These are phyloP conservation scores for Suillus plorans DNA, from an alignment of 768 basidiomycete genomes.

Conservation along the genomic window DNA sequence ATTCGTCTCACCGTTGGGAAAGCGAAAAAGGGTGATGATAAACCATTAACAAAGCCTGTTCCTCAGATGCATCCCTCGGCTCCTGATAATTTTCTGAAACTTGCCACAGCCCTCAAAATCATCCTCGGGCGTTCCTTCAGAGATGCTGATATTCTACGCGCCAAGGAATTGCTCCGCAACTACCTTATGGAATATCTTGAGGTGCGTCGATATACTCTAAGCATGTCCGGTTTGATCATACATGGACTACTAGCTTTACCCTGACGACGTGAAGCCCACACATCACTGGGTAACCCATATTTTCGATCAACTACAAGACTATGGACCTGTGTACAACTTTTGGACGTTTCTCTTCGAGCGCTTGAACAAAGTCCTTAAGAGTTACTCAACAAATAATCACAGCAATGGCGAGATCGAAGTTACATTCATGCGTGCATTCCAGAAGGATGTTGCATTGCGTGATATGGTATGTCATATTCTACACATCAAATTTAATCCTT, in stretches of 20 bases:
- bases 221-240: neutral
- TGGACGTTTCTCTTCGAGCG: conserved; percentile 33
- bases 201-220: neutral
- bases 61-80: neutral
- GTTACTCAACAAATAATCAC: conserved; percentile 24
- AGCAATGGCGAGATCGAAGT: conserved; percentile 28
- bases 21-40: neutral
- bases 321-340: conserved; percentile 30
- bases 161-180: neutral
- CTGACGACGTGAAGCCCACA: neutral
- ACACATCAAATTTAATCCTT: neutral
- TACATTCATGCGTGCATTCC: conserved; percentile 26
- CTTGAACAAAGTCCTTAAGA: conserved; percentile 32
- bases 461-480: conserved; percentile 14
- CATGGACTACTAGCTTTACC: neutral
- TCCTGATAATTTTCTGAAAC: neutral
- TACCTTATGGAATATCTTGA: neutral
- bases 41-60: neutral
- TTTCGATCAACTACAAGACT: conserved; percentile 20
- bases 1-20: neutral
- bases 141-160: neutral
- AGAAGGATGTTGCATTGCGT: conserved; percentile 11
- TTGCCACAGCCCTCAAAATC: neutral
- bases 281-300: neutral
- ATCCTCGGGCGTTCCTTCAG: neutral